A percentile compares a stretch with the other conserved stretches of the same genome.
These are phyloP conservation scores for Stentor roeselii DNA, from an alignment of 73 alveolate genomes.

Conservation along the genomic window DNA sequence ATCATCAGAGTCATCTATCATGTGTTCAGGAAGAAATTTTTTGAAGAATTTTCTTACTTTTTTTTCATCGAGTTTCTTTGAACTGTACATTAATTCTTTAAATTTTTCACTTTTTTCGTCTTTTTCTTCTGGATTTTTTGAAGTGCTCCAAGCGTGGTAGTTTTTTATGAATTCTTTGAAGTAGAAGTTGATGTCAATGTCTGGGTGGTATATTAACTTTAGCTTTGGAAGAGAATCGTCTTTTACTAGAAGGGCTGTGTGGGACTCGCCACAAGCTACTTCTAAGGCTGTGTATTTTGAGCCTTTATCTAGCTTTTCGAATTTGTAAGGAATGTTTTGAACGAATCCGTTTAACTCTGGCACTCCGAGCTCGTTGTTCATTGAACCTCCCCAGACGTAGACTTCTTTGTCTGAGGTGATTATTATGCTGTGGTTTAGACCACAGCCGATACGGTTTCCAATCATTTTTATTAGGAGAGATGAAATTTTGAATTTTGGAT, in stretches of 20 bases:
- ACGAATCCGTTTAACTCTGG: slow-evolving; percentile 16
- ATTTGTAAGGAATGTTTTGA: slow-evolving; percentile 3
- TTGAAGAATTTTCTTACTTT: neutral
- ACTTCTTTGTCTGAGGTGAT: slow-evolving; percentile 22
- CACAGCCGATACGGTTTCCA: slow-evolving; percentile 37
- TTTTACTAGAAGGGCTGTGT: neutral
- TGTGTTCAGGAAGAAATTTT: neutral
- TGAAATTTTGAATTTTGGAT: neutral
- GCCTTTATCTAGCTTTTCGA: neutral
- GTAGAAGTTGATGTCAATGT: neutral
- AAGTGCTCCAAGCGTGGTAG: neutral
- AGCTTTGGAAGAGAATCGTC: neutral
- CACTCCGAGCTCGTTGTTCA: slow-evolving; percentile 23
- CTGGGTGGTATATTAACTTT: neutral
- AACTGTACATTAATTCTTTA: too few species aligned
- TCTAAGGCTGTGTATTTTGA: slow-evolving; percentile 3
- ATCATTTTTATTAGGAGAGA: neutral
- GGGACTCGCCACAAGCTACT: slow-evolving; percentile 15
- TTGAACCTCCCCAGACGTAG: slow-evolving; percentile 19
- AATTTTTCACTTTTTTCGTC: neutral
- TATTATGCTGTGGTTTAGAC: slow-evolving; percentile 37
- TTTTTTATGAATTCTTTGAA: neutral
- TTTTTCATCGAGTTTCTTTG: neutral
- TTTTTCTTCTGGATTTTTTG: neutral
- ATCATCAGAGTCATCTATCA: neutral